Conservation (phyloP, 371 early-diverging fungal species). For the Vairimorpha necatrix region DNA sequence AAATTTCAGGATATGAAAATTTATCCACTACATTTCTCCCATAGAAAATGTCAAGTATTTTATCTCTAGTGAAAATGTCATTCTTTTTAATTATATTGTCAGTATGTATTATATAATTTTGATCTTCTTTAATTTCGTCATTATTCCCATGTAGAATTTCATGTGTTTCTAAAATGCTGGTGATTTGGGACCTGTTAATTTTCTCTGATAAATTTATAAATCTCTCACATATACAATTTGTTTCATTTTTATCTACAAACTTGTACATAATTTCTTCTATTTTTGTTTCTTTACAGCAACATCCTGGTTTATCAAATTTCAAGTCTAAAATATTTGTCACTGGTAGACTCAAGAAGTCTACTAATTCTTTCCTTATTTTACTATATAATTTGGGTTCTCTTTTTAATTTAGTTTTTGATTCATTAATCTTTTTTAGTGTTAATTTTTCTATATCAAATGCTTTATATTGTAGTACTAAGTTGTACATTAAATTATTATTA, state of each 20-base stretch:
- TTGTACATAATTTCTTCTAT: neutral
- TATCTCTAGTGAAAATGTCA: constrained; percentile 1
- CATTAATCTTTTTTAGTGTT: constrained; percentile 20
- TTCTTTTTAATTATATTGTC: neutral
- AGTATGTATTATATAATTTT: no score
- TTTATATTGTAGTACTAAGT: constrained; percentile 37
- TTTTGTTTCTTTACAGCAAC: neutral
- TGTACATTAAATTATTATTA: constrained; percentile 26
- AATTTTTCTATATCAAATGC: constrained; percentile 44
- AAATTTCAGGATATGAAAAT: constrained; percentile 33
- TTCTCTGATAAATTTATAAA: constrained; percentile 28
- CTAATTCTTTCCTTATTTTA: constrained; percentile 22
- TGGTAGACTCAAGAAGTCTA: constrained; percentile 35
- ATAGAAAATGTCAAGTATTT: constrained; percentile 26
- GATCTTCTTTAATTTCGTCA: no score
- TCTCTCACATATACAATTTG: constrained; percentile 16
- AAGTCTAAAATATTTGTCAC: constrained; percentile 31
- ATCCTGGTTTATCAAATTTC: constrained; percentile 29
- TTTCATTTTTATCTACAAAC: neutral
- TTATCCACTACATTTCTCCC: constrained; percentile 24
- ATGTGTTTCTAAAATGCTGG: neutral
- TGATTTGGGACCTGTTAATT: constrained; percentile 5
- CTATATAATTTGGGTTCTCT: constrained; percentile 40
- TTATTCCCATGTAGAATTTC: no score
- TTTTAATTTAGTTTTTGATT: constrained; percentile 24